Evolutionary conservation across 1,139 yeast species (phyloP).

Genomic region (Yamadazyma diospyri): DNA sequence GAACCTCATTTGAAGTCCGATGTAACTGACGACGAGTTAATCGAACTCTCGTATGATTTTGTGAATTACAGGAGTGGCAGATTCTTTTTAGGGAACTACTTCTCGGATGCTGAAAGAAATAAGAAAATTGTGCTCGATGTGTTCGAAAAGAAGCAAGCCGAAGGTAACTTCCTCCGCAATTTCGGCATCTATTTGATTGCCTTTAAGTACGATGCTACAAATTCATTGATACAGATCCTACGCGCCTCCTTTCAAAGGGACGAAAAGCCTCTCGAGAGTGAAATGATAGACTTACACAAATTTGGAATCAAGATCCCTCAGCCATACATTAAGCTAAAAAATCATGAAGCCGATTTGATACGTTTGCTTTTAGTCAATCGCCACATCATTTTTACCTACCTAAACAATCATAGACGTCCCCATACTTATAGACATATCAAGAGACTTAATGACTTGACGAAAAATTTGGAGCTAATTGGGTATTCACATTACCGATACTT

Average conservation of each 20-base stretch:
- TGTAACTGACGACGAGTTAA: constrained; percentile 2
- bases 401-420: not conserved
- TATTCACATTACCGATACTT: constrained; percentile 8
- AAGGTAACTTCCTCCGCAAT: not conserved
- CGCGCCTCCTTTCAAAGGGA: not conserved
- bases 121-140: constrained; percentile 3
- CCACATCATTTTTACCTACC: constrained; percentile 1
- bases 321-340: constrained; percentile 1
- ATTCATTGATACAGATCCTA: not conserved
- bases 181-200: constrained; percentile 1
- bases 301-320: constrained; percentile 2
- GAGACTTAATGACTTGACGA: constrained; percentile 1
- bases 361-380: constrained; percentile 3
- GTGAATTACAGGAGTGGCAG: constrained; percentile 1
- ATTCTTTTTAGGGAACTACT: not conserved
- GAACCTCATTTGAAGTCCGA: constrained; percentile 2
- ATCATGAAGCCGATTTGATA: constrained; percentile 1
- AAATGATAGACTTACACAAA: not conserved
- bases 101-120: not conserved
- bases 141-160: not conserved
- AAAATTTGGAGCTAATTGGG: constrained; percentile 8
- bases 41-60: constrained; percentile 3
- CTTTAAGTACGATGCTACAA: not conserved
- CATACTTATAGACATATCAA: not conserved
- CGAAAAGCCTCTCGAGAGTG: not conserved